These are phyloP conservation scores for Gardenia jasminoides DNA, from an alignment of 257 asterid species.

Conservation along the genomic window DNA sequence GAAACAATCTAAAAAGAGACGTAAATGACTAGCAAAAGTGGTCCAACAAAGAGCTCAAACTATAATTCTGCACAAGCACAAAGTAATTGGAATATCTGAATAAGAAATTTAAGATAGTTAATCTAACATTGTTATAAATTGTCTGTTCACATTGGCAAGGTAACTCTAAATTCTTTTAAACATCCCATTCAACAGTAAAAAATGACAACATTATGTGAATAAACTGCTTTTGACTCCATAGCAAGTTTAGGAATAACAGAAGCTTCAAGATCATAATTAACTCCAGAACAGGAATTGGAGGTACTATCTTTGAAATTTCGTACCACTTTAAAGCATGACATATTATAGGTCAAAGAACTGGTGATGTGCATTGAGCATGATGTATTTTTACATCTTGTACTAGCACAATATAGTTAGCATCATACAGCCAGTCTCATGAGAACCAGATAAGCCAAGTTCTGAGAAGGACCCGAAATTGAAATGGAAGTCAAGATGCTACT, in stretches of 20 bases:
- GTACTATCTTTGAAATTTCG: background rate
- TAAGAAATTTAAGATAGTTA: background rate
- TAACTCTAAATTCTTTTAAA: background rate
- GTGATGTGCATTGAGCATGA: background rate
- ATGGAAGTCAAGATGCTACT: background rate
- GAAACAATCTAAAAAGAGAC: background rate
- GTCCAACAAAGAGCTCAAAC: background rate
- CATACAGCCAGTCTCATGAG: background rate
- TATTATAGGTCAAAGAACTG: background rate
- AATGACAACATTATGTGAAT: background rate
- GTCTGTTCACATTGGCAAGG: background rate
- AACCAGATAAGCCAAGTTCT: background rate
- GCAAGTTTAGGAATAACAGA: background rate
- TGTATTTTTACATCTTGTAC: background rate
- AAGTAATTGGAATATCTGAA: background rate
- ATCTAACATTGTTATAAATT: background rate
- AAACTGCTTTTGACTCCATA: background rate
- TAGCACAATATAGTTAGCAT: background rate
- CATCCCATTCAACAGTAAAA: background rate
- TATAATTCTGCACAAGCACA: background rate
- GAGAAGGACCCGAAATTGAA: background rate
- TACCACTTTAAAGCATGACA: background rate
- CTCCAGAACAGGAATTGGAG: background rate
- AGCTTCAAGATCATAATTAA: background rate
- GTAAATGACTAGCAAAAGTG: background rate